phyloP scores from a whole-genome alignment of 352 stramenopile species.

The Globisporangium cederbergense region DNA sequence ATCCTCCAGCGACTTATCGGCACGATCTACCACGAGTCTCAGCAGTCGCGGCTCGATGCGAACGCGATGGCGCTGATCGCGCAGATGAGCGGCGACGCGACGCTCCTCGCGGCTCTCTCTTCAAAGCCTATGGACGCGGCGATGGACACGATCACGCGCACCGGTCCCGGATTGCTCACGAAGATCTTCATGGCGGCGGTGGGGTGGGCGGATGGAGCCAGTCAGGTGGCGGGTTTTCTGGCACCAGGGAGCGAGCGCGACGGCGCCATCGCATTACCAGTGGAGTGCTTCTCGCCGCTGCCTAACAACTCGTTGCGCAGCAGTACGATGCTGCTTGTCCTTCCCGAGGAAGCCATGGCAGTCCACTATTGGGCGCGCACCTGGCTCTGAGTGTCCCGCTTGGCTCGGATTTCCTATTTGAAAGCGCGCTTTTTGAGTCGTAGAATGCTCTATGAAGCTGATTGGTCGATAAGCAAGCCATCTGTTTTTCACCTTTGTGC shows the following conservation, averaged over 20 bases:
- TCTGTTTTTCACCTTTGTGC: background rate
- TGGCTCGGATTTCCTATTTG: background rate
- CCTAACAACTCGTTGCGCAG: constrained; percentile 22
- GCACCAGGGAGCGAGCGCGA: constrained; percentile 11
- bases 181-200: constrained; percentile 45
- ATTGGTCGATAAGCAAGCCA: constrained; percentile 1
- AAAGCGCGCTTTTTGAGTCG: constrained; percentile 2
- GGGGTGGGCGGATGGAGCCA: constrained; percentile 22
- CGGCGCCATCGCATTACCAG: constrained; percentile 28
- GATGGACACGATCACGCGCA: constrained; percentile 48
- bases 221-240: constrained; percentile 24
- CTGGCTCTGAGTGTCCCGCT: constrained; percentile 21
- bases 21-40: constrained; percentile 17
- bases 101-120: background rate
- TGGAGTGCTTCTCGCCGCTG: constrained; percentile 38
- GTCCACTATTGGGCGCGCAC: constrained; percentile 49
- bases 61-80: constrained; percentile 20
- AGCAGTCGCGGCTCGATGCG: constrained; percentile 20
- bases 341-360: constrained; percentile 20
- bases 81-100: constrained; percentile 23
- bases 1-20: constrained; percentile 34
- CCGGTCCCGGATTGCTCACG: constrained; percentile 50
- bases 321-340: background rate
- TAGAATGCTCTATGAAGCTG: background rate
- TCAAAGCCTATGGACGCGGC: background rate